phyloP scores from a whole-genome alignment of 129 eudicot genomes.

The Chrysanthemum lavandulifolium region DNA sequence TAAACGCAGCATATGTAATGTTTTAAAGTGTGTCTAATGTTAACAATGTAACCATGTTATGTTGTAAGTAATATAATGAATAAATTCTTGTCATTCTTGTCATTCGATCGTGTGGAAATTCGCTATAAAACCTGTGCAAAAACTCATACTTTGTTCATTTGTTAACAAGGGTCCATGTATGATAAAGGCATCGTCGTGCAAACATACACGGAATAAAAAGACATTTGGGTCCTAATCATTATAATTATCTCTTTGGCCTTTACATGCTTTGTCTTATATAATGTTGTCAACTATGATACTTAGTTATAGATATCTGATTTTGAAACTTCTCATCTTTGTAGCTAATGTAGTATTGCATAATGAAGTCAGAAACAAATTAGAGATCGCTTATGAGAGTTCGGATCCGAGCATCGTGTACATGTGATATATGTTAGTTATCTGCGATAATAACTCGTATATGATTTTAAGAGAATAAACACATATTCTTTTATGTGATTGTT shows the following conservation, averaged over 20 bases:
- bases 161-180: background rate
- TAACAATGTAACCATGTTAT: no score
- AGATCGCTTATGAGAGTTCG: conserved; percentile 71
- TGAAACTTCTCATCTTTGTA: conserved; percentile 15
- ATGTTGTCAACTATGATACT: background rate
- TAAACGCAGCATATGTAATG: no score
- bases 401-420: conserved; percentile 82
- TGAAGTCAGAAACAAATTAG: conserved; percentile 60
- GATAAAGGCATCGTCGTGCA: background rate
- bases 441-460: background rate
- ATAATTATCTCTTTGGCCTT: background rate
- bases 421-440: background rate
- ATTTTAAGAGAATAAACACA: background rate
- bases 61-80: no score
- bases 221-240: conserved; percentile 4
- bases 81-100: no score
- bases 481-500: conserved; percentile 17
- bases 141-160: background rate
- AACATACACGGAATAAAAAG: background rate
- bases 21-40: no score
- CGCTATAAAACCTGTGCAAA: no score
- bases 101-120: no score
- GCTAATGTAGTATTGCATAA: conserved; percentile 65
- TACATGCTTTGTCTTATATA: background rate
- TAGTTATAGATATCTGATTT: background rate